phyloP scores from a whole-genome alignment of 73 alveolate species.

The Urostyla sp. region DNA sequence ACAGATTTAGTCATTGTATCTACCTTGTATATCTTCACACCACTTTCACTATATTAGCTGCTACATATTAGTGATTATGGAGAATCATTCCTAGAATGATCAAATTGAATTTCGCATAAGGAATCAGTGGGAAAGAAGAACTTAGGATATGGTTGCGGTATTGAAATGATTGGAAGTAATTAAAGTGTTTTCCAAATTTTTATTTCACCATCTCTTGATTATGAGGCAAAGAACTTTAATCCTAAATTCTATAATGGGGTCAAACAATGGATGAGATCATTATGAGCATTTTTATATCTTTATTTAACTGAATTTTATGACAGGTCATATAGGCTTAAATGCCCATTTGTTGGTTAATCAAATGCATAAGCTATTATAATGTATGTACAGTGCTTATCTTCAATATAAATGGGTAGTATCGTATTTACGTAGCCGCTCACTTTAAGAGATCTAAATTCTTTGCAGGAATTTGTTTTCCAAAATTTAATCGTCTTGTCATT shows the following conservation, averaged over 20 bases:
- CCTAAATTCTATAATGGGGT: constrained; percentile 15
- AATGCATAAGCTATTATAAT: constrained; percentile 29
- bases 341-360: constrained; percentile 45
- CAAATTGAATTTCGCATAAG: constrained; percentile 30
- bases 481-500: constrained; percentile 42
- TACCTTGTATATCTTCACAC: constrained; percentile 28
- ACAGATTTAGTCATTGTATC: constrained; percentile 33
- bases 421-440: constrained; percentile 32
- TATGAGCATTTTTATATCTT: constrained; percentile 42
- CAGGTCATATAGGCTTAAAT: constrained; percentile 20
- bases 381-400: constrained; percentile 19
- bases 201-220: constrained; percentile 45
- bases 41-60: constrained; percentile 11
- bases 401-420: constrained; percentile 36
- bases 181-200: constrained; percentile 40
- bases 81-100: constrained; percentile 6
- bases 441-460: constrained; percentile 42
- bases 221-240: constrained; percentile 28
- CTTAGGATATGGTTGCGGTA: constrained; percentile 9
- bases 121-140: constrained; percentile 31
- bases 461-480: constrained; percentile 44
- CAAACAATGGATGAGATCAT: constrained; percentile 13
- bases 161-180: constrained; percentile 18
- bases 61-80: constrained; percentile 19
- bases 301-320: constrained; percentile 26